A percentile compares a stretch with the other conserved stretches of the same genome.
phyloP scores from a whole-genome alignment of 2,329 filamentous ascomycete species.

The Epichloe brachyelytri region DNA sequence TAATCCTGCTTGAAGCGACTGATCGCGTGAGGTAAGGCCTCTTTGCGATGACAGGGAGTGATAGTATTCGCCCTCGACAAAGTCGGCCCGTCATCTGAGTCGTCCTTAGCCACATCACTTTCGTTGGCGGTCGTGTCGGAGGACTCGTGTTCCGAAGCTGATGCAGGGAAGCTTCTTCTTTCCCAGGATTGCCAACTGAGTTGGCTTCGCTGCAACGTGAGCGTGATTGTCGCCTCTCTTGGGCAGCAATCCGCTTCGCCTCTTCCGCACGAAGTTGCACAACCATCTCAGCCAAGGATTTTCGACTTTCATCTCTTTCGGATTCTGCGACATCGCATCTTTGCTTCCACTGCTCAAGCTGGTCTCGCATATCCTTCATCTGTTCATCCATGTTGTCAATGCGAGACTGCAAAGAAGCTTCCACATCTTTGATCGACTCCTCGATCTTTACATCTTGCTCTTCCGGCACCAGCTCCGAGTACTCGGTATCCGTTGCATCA shows the following conservation, averaged over 20 bases:
- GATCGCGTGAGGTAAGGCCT: slow-evolving; percentile 29
- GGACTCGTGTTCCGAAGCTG: background rate
- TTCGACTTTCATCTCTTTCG: slow-evolving; percentile 58
- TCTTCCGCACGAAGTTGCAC: slow-evolving; percentile 63
- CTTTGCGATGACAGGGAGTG: slow-evolving; percentile 29
- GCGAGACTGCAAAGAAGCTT: slow-evolving; percentile 41
- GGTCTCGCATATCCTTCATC: slow-evolving; percentile 67
- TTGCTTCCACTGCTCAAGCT: slow-evolving; percentile 65
- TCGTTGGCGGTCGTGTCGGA: background rate
- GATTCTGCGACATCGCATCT: slow-evolving; percentile 71
- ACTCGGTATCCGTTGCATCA: background rate
- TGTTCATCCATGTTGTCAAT: slow-evolving; percentile 67
- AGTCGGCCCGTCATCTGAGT: slow-evolving; percentile 26
- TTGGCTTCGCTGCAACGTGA: slow-evolving; percentile 12
- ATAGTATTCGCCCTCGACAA: slow-evolving; percentile 37
- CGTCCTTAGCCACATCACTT: slow-evolving; percentile 16
- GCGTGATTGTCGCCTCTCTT: slow-evolving; percentile 26
- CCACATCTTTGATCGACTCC: slow-evolving; percentile 13
- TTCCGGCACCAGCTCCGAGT: background rate
- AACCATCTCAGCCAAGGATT: slow-evolving; percentile 78
- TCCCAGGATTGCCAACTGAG: slow-evolving; percentile 6
- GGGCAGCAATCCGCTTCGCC: slow-evolving; percentile 31
- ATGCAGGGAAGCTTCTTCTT: background rate
- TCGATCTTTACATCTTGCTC: background rate
- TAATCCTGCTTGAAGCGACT: slow-evolving; percentile 37